These are phyloP conservation scores for Fusarium phyllophilum DNA, from an alignment of 2,329 filamentous ascomycete species.

Conservation along the genomic window DNA sequence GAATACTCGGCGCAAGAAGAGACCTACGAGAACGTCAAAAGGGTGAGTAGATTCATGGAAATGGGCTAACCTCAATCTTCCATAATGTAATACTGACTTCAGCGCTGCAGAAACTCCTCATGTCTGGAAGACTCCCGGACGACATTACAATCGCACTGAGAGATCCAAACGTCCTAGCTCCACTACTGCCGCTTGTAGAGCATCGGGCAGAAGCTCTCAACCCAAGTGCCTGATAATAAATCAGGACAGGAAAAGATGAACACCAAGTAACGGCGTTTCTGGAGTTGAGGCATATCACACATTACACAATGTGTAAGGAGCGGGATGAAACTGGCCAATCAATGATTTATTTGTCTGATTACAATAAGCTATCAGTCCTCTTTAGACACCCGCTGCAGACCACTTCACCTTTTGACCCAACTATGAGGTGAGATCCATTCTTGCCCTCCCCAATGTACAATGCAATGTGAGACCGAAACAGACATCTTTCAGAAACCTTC, in stretches of 20 bases:
- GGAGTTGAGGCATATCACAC: slow-evolving; percentile 19
- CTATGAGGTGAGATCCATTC: background rate
- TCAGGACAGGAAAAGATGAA: background rate
- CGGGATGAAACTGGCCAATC: slow-evolving; percentile 8
- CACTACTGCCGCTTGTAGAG: slow-evolving; percentile 76
- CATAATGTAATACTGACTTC: background rate
- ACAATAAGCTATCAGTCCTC: slow-evolving; percentile 22
- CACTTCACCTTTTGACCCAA: slow-evolving; percentile 1
- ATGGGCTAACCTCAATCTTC: background rate
- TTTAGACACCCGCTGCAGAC: slow-evolving; percentile 2
- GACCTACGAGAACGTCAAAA: slow-evolving; percentile 78
- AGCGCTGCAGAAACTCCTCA: slow-evolving; percentile 56
- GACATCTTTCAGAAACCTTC: slow-evolving; percentile 33
- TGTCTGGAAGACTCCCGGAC: slow-evolving; percentile 67
- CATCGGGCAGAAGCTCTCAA: slow-evolving; percentile 66
- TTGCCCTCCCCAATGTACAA: background rate
- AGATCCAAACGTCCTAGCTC: slow-evolving; percentile 80
- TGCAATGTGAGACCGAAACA: slow-evolving; percentile 28
- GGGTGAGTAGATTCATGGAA: slow-evolving; percentile 59
- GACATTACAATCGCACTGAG: slow-evolving; percentile 81
- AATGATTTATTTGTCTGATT: slow-evolving; percentile 36
- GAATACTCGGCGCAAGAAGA: slow-evolving; percentile 93
- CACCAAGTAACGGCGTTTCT: slow-evolving; percentile 24
- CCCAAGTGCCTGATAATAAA: slow-evolving; percentile 14
- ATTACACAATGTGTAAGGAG: slow-evolving; percentile 2